Conservation (phyloP, 371 early-diverging fungal genomes). For the Mortierella sp. region DNA sequence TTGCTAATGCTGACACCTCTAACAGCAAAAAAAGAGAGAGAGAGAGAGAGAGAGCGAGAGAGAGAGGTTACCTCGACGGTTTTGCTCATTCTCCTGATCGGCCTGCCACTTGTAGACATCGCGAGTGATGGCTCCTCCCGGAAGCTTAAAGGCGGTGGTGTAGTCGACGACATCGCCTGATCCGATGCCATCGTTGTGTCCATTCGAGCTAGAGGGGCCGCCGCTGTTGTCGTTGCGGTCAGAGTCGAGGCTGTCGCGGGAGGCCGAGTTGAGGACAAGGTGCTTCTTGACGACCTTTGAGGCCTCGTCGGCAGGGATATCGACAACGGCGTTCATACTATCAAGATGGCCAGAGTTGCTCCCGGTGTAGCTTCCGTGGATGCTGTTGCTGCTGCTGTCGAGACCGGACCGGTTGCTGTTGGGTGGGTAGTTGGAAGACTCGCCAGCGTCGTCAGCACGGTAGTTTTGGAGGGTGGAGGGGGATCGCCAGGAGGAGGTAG, state of each 20-base stretch:
- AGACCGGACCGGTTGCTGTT: constrained; percentile 25
- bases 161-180: constrained; percentile 56
- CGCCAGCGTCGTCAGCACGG: constrained; percentile 24
- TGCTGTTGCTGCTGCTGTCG: constrained; percentile 47
- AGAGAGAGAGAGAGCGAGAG: neutral
- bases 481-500: constrained; percentile 50
- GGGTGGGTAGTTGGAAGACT: constrained; percentile 5
- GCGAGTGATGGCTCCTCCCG: constrained; percentile 86
- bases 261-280: constrained; percentile 70
- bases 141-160: constrained; percentile 67
- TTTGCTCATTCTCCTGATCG: constrained; percentile 71
- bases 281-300: constrained; percentile 81
- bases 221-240: constrained; percentile 36
- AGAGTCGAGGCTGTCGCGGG: constrained; percentile 51
- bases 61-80: constrained; percentile 58
- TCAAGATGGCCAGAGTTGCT: constrained; percentile 24
- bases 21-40: neutral
- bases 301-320: constrained; percentile 77
- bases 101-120: constrained; percentile 95
- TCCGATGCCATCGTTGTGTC: constrained; percentile 48
- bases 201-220: constrained; percentile 48
- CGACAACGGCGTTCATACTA: constrained; percentile 50
- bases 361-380: constrained; percentile 25
- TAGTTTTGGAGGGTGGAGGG: constrained; percentile 58
- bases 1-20: neutral